Conservation (phyloP, 352 stramenopile genomes). For the Pythium dissotocum region DNA sequence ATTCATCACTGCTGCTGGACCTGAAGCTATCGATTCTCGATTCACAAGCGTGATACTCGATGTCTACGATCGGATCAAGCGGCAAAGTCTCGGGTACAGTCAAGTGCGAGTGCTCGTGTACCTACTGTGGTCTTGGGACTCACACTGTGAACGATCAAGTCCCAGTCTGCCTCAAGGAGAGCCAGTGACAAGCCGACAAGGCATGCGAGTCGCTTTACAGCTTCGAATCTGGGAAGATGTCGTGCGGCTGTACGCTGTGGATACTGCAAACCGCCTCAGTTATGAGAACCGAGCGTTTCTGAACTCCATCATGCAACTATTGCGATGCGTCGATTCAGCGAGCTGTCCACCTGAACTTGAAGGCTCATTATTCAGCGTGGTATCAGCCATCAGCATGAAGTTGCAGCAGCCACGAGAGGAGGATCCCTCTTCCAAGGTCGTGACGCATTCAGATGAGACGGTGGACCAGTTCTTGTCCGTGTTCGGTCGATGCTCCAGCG, state of each 20-base stretch:
- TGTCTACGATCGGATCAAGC: slow-evolving; percentile 1
- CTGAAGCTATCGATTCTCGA: background rate
- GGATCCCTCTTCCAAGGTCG: background rate
- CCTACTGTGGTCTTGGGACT: slow-evolving; percentile 20
- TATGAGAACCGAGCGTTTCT: slow-evolving; percentile 10
- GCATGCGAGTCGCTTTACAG: slow-evolving; percentile 4
- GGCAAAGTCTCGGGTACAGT: background rate
- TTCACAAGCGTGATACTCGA: background rate
- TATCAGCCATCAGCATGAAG: slow-evolving; percentile 6
- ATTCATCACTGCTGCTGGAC: background rate
- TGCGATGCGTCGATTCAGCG: slow-evolving; percentile 15
- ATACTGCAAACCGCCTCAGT: background rate
- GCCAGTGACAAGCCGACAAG: background rate
- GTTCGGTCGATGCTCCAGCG: slow-evolving; percentile 2
- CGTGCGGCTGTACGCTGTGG: slow-evolving; percentile 10
- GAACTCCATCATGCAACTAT: slow-evolving; percentile 3
- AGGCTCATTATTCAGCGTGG: slow-evolving; percentile 23
- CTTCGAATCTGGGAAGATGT: slow-evolving; percentile 20
- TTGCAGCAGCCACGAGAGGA: background rate
- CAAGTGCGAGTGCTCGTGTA: slow-evolving; percentile 2
- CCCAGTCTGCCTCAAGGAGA: background rate
- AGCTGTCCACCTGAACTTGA: slow-evolving; percentile 19
- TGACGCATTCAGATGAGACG: slow-evolving; percentile 18
- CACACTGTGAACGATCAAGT: slow-evolving; percentile 4
- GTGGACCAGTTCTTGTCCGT: slow-evolving; percentile 14